Evolutionary conservation across 345 rosid species (phyloP), one percentile per base, ranked within the genome.

Genomic region (Eucalyptus tenuipes): DNA sequence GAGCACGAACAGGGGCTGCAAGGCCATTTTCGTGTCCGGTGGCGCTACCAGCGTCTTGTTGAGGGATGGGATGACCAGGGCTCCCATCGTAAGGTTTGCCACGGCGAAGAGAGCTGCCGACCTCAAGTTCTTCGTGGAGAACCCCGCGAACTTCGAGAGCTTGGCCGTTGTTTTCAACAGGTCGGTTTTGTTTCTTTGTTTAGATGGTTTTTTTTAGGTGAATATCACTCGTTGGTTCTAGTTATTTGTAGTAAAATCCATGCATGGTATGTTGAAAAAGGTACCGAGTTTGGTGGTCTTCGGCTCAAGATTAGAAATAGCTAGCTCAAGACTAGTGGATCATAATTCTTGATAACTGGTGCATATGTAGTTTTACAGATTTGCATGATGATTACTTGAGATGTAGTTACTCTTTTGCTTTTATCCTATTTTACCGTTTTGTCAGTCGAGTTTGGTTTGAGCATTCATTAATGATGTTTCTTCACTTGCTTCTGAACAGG

Each of bases 51-150:
- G 96, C 66, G 91, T 94, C 22, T 5, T 94, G 86, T 64, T 94
- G 91, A 93, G 49, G 88, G 97, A 95, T 88, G 95, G 93, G 44
- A 95, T 95, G 96, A 94, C 97, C 16, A 91, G 97, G 90, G 96
- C 97, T 24, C 97, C 97, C 29, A 93, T 94, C 40, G 94, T 95
- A 53, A 87, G 97, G 89, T 94, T 95, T n/a, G 91, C 88, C 4
- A 50, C 93, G 5, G 95, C 94, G 3, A 91, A 68, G 87, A 91
- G 96, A 86, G 95, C 96, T 11, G 93, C 96, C 2, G 93, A 92
- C 40, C 92, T 95, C 92, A 95, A 94, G 94, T 91, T 93, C 8
- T 95, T 92, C 92, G 42, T 95, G 87, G 97, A 95, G 92, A 87
- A 91, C 86, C 95, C 96, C 22, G 91, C 61, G 29, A 94, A 92